These are phyloP conservation scores for Quercus cerris DNA, from an alignment of 306 rosid species.

Conservation along the genomic window DNA sequence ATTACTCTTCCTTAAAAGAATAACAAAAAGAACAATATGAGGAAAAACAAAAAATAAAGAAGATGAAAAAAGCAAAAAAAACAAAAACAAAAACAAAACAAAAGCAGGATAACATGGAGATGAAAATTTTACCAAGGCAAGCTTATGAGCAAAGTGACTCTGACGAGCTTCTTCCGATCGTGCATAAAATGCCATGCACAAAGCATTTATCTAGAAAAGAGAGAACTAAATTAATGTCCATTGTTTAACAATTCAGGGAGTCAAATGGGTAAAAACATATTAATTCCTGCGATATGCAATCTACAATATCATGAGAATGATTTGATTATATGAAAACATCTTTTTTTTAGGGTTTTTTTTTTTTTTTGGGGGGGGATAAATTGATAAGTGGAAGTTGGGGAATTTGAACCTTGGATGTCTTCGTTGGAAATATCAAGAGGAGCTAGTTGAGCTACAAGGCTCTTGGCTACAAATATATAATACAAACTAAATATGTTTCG, in stretches of 20 bases:
- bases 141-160: conserved; percentile 79
- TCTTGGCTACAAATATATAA: background rate
- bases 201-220: conserved; percentile 78
- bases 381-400: no score
- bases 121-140: conserved; percentile 66
- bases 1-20: background rate
- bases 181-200: conserved; percentile 94
- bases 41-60: background rate
- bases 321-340: background rate
- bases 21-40: conserved; percentile 2
- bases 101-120: background rate
- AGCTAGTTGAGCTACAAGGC: no score
- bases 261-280: conserved; percentile 11
- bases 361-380: no score
- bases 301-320: background rate
- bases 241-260: background rate
- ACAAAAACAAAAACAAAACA: background rate
- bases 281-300: background rate
- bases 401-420: no score
- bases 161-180: conserved; percentile 93
- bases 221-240: conserved; percentile 25
- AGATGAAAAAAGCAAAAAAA: background rate
- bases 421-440: no score
- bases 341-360: no score
- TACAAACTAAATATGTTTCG: conserved; percentile 15